Evolutionary conservation across 2,329 filamentous ascomycete genomes (phyloP).

Genomic region (Arthrocladium fulminans): DNA sequence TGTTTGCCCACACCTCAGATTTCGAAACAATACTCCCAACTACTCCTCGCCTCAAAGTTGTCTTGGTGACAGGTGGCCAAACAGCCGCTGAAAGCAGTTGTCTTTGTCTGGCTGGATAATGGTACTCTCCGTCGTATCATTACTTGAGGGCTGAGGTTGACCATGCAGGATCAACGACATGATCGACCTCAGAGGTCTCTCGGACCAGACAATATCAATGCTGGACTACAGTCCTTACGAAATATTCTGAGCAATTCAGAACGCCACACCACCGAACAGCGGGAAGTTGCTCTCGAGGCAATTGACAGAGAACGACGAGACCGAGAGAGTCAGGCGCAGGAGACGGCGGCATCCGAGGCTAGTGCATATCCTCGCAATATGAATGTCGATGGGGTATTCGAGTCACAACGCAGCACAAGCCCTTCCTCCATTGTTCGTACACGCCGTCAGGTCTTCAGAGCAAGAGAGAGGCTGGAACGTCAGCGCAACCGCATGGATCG

Average conservation of each 20-base stretch:
- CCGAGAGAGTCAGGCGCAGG: slow-evolving; percentile 20
- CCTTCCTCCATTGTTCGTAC: slow-evolving; percentile 17
- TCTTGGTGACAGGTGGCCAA: no score
- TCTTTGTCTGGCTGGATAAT: slow-evolving; percentile 8
- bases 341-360: slow-evolving; percentile 23
- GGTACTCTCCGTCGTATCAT: background rate
- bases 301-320: slow-evolving; percentile 33
- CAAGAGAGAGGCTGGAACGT: slow-evolving; percentile 22
- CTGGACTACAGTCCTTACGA: slow-evolving; percentile 31
- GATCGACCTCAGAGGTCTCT: slow-evolving; percentile 16
- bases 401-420: slow-evolving; percentile 11
- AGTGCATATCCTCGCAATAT: background rate
- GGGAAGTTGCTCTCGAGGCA: slow-evolving; percentile 30
- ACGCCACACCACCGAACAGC: slow-evolving; percentile 26
- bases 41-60: background rate
- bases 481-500: slow-evolving; percentile 15
- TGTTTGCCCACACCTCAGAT: background rate
- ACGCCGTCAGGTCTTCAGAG: slow-evolving; percentile 23
- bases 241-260: slow-evolving; percentile 31
- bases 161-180: slow-evolving; percentile 10
- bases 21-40: background rate
- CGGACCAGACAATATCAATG: slow-evolving; percentile 19
- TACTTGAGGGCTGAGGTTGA: background rate
- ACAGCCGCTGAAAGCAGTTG: background rate
- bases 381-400: slow-evolving; percentile 6